Percentiles rank a stretch among this genome's conserved stretches.
Conservation (phyloP, 495 filamentous ascomycete species). For the Penicillium malachiteum region DNA sequence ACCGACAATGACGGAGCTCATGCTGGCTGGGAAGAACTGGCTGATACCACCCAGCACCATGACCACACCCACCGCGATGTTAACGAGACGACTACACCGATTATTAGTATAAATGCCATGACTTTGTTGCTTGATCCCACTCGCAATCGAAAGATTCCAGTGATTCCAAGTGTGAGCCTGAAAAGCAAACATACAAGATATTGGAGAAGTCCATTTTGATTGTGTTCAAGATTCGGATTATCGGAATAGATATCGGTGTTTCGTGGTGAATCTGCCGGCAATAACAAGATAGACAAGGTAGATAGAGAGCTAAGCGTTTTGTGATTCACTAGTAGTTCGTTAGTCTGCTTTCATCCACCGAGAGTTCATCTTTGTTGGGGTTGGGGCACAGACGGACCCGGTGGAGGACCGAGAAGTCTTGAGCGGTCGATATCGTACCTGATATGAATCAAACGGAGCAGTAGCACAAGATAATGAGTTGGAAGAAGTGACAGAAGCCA, state of each 20-base stretch:
- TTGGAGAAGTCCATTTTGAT: conserved; percentile 56
- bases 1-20: conserved; percentile 67
- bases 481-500: conserved; percentile 3
- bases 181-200: conserved; percentile 51
- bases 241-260: background rate
- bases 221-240: conserved; percentile 10
- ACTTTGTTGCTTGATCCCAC: background rate
- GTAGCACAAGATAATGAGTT: background rate
- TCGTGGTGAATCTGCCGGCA: background rate
- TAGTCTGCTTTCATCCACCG: conserved; percentile 9
- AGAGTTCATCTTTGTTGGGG: conserved; percentile 3
- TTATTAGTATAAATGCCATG: conserved; percentile 6
- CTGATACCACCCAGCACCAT: conserved; percentile 89
- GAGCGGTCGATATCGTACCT: background rate
- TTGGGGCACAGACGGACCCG: background rate
- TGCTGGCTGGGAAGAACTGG: conserved; percentile 65
- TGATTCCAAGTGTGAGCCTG: background rate
- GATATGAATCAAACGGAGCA: background rate
- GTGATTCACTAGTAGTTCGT: conserved; percentile 16
- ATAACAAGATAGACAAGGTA: background rate
- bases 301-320: background rate
- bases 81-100: conserved; percentile 77
- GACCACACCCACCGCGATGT: conserved; percentile 80
- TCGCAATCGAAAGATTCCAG: background rate
- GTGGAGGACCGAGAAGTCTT: background rate